These are phyloP conservation scores for Chalciporus piperatoides DNA, from an alignment of 1,284 basidiomycete genomes.

Conservation along the genomic window DNA sequence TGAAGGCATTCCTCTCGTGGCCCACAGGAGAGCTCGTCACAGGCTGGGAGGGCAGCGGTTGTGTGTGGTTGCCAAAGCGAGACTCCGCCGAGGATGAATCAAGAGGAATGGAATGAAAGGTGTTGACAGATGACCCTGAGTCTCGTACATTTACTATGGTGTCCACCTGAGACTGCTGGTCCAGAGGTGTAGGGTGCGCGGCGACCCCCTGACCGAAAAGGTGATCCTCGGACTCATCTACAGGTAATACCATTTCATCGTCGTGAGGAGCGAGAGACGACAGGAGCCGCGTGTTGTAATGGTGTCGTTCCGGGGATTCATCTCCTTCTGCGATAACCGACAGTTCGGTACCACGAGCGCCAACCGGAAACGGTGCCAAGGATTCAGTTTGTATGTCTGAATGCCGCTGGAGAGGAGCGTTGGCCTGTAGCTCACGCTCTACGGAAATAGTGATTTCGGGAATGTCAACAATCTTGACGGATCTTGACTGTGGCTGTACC, in stretches of 20 bases:
- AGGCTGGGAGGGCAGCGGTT: conserved; percentile 19
- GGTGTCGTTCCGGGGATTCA: conserved; percentile 47
- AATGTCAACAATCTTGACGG: conserved; percentile 6
- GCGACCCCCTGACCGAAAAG: background rate
- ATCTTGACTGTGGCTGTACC: background rate
- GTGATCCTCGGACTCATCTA: background rate
- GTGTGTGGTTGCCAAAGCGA: conserved; percentile 14
- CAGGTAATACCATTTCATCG: background rate
- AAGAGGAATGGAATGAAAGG: conserved; percentile 39
- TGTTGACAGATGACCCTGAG: conserved; percentile 27
- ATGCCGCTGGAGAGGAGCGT: conserved; percentile 1
- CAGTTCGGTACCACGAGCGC: conserved; percentile 38
- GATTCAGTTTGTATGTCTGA: conserved; percentile 11
- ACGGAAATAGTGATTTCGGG: conserved; percentile 8
- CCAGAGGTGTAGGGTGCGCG: background rate
- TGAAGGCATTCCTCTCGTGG: conserved; percentile 20
- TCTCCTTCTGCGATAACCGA: conserved; percentile 73
- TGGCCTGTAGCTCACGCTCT: conserved; percentile 7
- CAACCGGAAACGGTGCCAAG: background rate
- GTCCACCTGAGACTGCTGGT: conserved; percentile 1
- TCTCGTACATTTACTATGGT: background rate
- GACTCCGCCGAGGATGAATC: conserved; percentile 28
- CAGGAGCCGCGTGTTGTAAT: conserved; percentile 19
- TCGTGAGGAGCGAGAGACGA: conserved; percentile 3
- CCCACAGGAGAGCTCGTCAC: conserved; percentile 13